These are phyloP conservation scores for Sclerotinia trifoliorum DNA, from an alignment of 2,329 filamentous ascomycete species.

Conservation along the genomic window DNA sequence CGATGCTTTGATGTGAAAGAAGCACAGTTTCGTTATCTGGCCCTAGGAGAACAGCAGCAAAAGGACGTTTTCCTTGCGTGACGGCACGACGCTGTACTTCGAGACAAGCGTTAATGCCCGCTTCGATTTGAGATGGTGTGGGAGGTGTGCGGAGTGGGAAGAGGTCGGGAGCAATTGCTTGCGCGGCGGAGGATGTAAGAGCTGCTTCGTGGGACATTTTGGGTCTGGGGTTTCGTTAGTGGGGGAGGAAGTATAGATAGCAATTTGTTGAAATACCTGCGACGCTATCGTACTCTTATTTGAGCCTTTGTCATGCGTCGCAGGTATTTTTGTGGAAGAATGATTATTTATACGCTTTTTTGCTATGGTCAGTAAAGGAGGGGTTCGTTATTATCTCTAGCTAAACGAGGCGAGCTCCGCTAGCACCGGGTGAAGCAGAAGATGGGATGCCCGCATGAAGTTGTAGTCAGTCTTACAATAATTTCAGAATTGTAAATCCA, in stretches of 20 bases:
- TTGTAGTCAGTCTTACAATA: not conserved
- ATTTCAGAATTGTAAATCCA: not conserved
- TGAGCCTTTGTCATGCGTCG: not conserved
- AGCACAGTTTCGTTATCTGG: constrained; percentile 51
- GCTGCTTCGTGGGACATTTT: constrained; percentile 35
- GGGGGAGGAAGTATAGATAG: constrained; percentile 5
- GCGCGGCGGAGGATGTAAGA: constrained; percentile 33
- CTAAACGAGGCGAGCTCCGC: constrained; percentile 7
- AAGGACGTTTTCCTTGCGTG: constrained; percentile 49
- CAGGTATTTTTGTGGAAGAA: not conserved
- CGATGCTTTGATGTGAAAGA: constrained; percentile 50
- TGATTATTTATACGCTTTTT: not conserved
- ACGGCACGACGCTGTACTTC: constrained; percentile 46
- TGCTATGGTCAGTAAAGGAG: not conserved
- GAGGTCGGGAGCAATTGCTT: constrained; percentile 34
- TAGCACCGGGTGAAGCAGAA: not conserved
- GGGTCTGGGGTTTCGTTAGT: not conserved
- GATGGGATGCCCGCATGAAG: not conserved
- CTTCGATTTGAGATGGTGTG: constrained; percentile 43
- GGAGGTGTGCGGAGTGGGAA: constrained; percentile 43
- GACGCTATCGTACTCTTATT: not conserved
- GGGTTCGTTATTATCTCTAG: not conserved
- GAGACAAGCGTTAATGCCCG: constrained; percentile 44
- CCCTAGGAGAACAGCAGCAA: constrained; percentile 48
- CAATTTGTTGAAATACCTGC: constrained; percentile 26